These are phyloP conservation scores for Neofusicoccum umdonicola DNA, from an alignment of 2,329 filamentous ascomycete species.

Conservation along the genomic window DNA sequence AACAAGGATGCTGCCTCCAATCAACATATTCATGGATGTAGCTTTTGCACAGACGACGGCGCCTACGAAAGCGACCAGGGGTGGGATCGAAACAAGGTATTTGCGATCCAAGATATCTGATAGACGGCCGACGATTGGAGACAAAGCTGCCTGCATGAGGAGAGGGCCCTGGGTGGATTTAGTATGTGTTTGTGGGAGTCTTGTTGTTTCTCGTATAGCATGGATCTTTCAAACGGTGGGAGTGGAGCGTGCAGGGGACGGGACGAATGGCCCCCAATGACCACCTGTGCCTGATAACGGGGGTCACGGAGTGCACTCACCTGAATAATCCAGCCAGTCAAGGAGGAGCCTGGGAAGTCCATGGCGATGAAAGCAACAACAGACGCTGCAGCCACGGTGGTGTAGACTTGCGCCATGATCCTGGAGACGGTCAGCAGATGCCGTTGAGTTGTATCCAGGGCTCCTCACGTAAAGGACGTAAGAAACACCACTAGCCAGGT, in stretches of 20 bases:
- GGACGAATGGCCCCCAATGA: too few relatives aligned
- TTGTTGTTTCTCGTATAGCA: neutral
- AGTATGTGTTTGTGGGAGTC: constrained; percentile 1
- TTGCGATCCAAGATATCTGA: constrained; percentile 59
- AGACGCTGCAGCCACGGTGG: constrained; percentile 55
- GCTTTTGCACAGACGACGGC: constrained; percentile 56
- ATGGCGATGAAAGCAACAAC: constrained; percentile 57
- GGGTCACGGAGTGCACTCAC: constrained; percentile 24
- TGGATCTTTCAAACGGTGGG: too few relatives aligned
- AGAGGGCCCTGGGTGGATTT: constrained; percentile 48
- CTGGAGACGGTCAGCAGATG: constrained; percentile 24
- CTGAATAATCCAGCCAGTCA: constrained; percentile 58
- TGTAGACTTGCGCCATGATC: constrained; percentile 55
- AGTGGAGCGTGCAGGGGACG: too few relatives aligned
- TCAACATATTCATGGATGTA: constrained; percentile 55
- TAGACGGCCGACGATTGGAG: constrained; percentile 55
- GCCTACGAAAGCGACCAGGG: constrained; percentile 54
- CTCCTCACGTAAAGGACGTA: constrained; percentile 46
- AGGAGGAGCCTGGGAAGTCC: constrained; percentile 51
- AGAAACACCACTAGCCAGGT: constrained; percentile 54
- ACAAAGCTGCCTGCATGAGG: constrained; percentile 57
- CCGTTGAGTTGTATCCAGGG: neutral
- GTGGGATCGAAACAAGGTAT: constrained; percentile 51
- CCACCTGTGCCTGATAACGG: too few relatives aligned
- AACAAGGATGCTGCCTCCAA: constrained; percentile 58